Evolutionary conservation across 805 yeast species (phyloP).

Genomic region (Wickerhamomyces subpelliculosus): DNA sequence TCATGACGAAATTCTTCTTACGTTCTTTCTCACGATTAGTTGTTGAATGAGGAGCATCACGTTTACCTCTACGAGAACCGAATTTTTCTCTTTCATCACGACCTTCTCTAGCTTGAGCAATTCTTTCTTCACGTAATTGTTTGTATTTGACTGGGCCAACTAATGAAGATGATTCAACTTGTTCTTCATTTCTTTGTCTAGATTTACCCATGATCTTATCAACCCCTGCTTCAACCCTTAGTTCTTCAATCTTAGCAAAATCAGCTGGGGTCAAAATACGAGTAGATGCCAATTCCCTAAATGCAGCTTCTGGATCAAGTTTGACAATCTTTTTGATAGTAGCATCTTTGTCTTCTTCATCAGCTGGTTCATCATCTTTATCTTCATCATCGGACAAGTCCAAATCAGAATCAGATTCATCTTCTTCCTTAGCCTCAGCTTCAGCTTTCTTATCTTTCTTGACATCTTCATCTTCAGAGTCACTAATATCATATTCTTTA

Average conservation of each 20-base stretch:
- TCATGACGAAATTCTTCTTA: conserved; percentile 98
- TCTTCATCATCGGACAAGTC: conserved; percentile 31
- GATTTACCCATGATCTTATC: conserved; percentile 63
- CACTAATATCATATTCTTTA: conserved; percentile 57
- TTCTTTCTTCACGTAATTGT: conserved; percentile 83
- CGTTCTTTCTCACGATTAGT: conserved; percentile 95
- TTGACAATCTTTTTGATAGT: conserved; percentile 30
- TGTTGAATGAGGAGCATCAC: conserved; percentile 72
- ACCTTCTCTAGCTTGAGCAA: conserved; percentile 84
- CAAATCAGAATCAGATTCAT: conserved; percentile 50
- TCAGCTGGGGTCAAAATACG: conserved; percentile 95
- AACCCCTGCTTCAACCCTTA: conserved; percentile 78
- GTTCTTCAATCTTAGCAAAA: conserved; percentile 89
- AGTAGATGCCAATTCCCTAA: conserved; percentile 56
- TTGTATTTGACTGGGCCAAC: conserved; percentile 73
- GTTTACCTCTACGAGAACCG: conserved; percentile 82
- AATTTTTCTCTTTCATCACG: conserved; percentile 88
- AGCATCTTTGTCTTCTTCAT: conserved; percentile 16
- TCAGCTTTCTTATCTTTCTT: conserved; percentile 30
- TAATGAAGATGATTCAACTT: conserved; percentile 71
- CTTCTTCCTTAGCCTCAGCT: no score
- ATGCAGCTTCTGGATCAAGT: conserved; percentile 33
- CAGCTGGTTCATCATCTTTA: conserved; percentile 19
- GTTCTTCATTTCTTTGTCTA: conserved; percentile 61
- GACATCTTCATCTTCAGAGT: conserved; percentile 38